phyloP scores from a whole-genome alignment of 192 early-diverging fungal species.

The Lobosporangium transversale region DNA sequence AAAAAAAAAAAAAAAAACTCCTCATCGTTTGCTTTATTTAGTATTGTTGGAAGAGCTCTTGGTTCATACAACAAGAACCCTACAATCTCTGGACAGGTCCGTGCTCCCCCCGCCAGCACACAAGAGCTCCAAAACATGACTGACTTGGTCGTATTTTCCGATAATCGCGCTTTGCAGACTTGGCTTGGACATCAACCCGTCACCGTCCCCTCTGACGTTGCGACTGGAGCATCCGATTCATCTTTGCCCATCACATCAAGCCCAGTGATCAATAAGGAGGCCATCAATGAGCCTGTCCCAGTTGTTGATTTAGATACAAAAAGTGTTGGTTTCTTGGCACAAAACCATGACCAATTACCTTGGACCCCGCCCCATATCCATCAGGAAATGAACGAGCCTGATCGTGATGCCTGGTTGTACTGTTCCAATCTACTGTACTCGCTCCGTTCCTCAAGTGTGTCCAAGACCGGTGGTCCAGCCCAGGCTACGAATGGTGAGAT shows the following conservation, averaged over 20 bases:
- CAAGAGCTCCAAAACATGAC: conserved; percentile 51
- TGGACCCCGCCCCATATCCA: conserved; percentile 5
- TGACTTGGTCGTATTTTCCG: conserved; percentile 44
- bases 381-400: conserved; percentile 34
- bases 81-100: conserved; percentile 47
- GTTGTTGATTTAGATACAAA: conserved; percentile 11
- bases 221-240: not conserved
- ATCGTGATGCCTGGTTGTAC: conserved; percentile 39
- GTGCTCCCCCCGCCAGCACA: conserved; percentile 3
- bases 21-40: no score
- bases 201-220: not conserved
- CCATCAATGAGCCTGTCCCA: not conserved
- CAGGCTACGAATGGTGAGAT: conserved; percentile 44
- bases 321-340: conserved; percentile 51
- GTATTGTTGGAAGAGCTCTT: conserved; percentile 43
- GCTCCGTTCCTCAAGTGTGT: conserved; percentile 37
- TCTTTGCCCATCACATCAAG: no score
- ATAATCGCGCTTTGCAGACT: conserved; percentile 46
- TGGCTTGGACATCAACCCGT: conserved; percentile 50
- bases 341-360: conserved; percentile 13
- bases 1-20: no score
- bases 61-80: conserved; percentile 49
- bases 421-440: conserved; percentile 43
- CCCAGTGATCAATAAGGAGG: conserved; percentile 10
- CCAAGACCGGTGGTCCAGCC: conserved; percentile 31